Percentiles rank a stretch among this genome's conserved stretches.
phyloP scores from a whole-genome alignment of 441 rosid genomes.

The Melastoma candidum region DNA sequence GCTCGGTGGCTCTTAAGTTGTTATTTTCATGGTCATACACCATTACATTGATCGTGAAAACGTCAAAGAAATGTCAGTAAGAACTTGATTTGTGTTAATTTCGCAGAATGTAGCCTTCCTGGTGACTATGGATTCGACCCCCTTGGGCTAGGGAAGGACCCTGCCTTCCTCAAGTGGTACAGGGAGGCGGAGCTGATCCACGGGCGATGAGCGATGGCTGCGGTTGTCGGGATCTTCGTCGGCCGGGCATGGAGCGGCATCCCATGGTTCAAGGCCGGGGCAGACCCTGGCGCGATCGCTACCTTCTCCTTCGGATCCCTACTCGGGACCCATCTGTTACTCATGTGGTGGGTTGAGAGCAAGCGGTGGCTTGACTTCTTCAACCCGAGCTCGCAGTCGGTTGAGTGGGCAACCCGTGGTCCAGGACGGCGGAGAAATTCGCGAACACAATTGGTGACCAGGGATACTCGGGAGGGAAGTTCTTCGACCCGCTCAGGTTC shows the following conservation, averaged over 20 bases:
- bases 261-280: slow-evolving; percentile 96
- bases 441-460: slow-evolving; percentile 80
- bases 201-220: slow-evolving; percentile 95
- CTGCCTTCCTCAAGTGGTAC: slow-evolving; percentile 89
- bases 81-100: too few relatives aligned
- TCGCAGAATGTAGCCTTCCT: slow-evolving; percentile 50
- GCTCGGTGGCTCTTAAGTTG: slow-evolving; percentile 98
- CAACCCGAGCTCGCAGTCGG: slow-evolving; percentile 81
- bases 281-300: slow-evolving; percentile 71
- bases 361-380: slow-evolving; percentile 94
- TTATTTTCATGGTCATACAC: neutral
- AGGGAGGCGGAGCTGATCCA: slow-evolving; percentile 95
- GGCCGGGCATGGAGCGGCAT: slow-evolving; percentile 95
- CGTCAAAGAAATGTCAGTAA: too few relatives aligned
- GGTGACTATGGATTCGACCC: slow-evolving; percentile 97
- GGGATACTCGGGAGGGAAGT: slow-evolving; percentile 90
- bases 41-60: neutral
- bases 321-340: slow-evolving; percentile 71
- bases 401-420: slow-evolving; percentile 99
- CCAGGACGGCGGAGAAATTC: slow-evolving; percentile 73
- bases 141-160: slow-evolving; percentile 82
- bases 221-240: slow-evolving; percentile 78
- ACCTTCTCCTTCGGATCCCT: slow-evolving; percentile 86
- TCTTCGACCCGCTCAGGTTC: slow-evolving; percentile 74
- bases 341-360: slow-evolving; percentile 99